A percentile compares a stretch with the other conserved stretches of the same genome.
These are phyloP conservation scores for Claviceps sp. DNA, from an alignment of 2,329 filamentous ascomycete genomes.

Conservation along the genomic window DNA sequence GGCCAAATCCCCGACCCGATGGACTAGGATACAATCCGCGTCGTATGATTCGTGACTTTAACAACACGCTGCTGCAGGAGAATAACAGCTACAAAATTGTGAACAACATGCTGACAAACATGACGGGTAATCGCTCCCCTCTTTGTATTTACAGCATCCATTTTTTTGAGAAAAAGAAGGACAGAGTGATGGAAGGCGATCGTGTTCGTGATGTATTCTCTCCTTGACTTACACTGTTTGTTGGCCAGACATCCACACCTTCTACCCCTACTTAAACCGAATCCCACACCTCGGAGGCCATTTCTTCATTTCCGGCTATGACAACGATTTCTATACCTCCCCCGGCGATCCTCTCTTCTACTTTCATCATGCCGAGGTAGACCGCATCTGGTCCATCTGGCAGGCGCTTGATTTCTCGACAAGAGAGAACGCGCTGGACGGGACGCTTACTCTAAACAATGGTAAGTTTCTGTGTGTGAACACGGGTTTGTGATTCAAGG, in stretches of 20 bases:
- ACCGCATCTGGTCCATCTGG: conserved; percentile 6
- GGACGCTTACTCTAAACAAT: neutral
- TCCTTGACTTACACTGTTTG: neutral
- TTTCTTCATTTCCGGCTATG: neutral
- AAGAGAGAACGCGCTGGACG: conserved; percentile 1
- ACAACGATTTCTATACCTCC: conserved; percentile 3
- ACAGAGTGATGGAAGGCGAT: too few species aligned
- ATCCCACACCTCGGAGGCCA: neutral
- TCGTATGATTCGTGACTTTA: conserved; percentile 5
- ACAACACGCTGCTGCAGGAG: neutral
- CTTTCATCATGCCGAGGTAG: conserved; percentile 3
- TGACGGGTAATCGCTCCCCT: neutral
- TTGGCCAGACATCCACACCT: neutral
- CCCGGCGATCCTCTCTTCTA: conserved; percentile 4
- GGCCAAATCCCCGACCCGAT: neutral
- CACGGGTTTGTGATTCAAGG: neutral
- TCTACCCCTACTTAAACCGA: neutral
- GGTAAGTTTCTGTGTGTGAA: neutral
- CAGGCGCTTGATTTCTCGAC: conserved; percentile 1
- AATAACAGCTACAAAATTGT: neutral
- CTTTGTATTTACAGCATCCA: too few species aligned
- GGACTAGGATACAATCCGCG: conserved; percentile 3
- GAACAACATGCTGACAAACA: neutral
- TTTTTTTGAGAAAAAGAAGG: neutral
- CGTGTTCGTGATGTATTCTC: neutral